Evolutionary conservation across 768 basidiomycete species (phyloP).

Genomic region (Tubosaeta brunneosetosa): DNA sequence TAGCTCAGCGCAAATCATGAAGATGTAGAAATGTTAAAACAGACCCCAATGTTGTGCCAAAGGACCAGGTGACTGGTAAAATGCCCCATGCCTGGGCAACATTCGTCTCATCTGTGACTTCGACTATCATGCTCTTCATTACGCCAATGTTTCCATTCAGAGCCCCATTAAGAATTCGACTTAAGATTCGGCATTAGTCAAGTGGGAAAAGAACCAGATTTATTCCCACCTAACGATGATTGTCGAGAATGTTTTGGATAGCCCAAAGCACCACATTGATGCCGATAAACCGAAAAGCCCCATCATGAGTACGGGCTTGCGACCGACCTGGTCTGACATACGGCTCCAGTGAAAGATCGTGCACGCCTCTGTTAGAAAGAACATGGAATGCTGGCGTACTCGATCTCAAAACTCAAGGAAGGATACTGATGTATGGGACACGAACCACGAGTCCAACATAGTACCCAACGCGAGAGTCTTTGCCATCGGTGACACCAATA

Average conservation of each 20-base stretch:
- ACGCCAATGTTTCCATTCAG: conserved; percentile 55
- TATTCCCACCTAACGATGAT: conserved; percentile 36
- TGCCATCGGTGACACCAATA: conserved; percentile 37
- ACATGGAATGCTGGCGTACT: conserved; percentile 39
- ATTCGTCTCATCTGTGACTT: conserved; percentile 37
- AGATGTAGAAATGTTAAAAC: conserved; percentile 9
- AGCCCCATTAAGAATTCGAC: conserved; percentile 44
- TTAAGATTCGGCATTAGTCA: conserved; percentile 9
- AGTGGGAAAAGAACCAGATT: not conserved
- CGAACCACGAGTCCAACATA: conserved; percentile 47
- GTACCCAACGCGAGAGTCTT: conserved; percentile 43
- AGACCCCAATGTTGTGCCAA: conserved; percentile 42
- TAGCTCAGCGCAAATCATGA: conserved; percentile 1
- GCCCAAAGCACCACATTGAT: conserved; percentile 46
- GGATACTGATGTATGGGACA: not conserved
- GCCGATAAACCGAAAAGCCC: conserved; percentile 42
- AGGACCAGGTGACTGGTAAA: conserved; percentile 48
- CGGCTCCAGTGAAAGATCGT: conserved; percentile 49
- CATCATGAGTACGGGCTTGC: conserved; percentile 43
- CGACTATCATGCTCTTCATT: conserved; percentile 43
- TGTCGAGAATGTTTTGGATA: conserved; percentile 44
- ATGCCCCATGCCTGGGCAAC: conserved; percentile 47
- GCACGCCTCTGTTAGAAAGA: conserved; percentile 46
- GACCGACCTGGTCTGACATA: conserved; percentile 46
- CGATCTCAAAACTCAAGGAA: not conserved